phyloP scores from a whole-genome alignment of 768 basidiomycete genomes.

The Neoboletus brunneissimus region DNA sequence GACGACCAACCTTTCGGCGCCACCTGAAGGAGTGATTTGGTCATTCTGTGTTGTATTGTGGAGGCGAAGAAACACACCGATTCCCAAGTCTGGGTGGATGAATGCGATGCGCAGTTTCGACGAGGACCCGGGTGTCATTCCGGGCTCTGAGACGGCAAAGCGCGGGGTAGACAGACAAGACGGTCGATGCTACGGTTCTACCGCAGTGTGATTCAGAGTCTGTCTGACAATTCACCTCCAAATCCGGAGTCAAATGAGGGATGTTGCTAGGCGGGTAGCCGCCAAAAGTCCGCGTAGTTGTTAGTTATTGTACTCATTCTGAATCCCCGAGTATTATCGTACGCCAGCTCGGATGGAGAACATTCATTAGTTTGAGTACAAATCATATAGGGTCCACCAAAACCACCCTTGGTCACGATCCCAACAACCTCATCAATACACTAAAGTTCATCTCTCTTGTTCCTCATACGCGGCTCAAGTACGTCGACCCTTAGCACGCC shows the following conservation, averaged over 20 bases:
- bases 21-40: constrained; percentile 51
- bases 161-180: background rate
- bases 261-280: background rate
- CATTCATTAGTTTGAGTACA: background rate
- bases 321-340: background rate
- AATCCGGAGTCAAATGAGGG: background rate
- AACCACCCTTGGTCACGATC: background rate
- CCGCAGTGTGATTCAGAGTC: background rate
- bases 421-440: background rate
- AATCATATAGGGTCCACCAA: background rate
- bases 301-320: too few relatives aligned
- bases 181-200: background rate
- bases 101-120: constrained; percentile 63
- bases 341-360: background rate
- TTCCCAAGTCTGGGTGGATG: constrained; percentile 92
- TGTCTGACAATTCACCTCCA: background rate
- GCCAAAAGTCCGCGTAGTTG: background rate
- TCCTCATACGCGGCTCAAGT: constrained; percentile 19
- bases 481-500: constrained; percentile 24
- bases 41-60: background rate
- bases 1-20: constrained; percentile 92
- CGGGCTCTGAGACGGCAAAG: background rate
- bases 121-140: background rate
- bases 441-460: constrained; percentile 30
- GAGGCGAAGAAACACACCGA: constrained; percentile 50